These are phyloP conservation scores for Geranium rotundifolium DNA, from an alignment of 345 rosid genomes.

Conservation along the genomic window DNA sequence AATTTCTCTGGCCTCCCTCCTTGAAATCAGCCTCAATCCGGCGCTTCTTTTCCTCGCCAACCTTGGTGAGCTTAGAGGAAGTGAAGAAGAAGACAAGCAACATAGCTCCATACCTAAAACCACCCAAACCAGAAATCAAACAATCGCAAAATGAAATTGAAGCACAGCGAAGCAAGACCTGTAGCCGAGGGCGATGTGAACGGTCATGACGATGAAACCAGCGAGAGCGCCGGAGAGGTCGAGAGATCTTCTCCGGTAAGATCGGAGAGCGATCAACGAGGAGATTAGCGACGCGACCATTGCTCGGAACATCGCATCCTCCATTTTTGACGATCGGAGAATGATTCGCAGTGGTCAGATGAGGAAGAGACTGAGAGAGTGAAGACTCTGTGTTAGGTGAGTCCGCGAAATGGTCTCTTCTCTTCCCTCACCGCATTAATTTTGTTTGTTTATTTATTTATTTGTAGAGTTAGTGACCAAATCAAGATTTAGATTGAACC, in stretches of 20 bases:
- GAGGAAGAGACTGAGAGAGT: neutral
- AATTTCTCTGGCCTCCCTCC: conserved; percentile 92
- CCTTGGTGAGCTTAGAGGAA: conserved; percentile 84
- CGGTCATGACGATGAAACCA: conserved; percentile 65
- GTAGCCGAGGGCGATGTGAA: conserved; percentile 58
- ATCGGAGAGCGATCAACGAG: conserved; percentile 42
- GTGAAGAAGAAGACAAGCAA: conserved; percentile 67
- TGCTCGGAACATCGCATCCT: conserved; percentile 24
- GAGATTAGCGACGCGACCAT: conserved; percentile 43
- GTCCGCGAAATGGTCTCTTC: too few relatives aligned
- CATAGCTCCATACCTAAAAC: conserved; percentile 67
- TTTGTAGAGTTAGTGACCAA: too few relatives aligned
- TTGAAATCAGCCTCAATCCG: conserved; percentile 68
- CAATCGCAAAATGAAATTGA: neutral
- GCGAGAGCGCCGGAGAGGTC: conserved; percentile 68
- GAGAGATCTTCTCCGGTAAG: conserved; percentile 71
- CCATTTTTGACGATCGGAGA: conserved; percentile 20
- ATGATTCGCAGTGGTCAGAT: neutral
- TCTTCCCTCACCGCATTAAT: too few relatives aligned
- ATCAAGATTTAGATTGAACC: too few relatives aligned
- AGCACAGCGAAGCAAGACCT: conserved; percentile 21
- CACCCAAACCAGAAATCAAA: neutral
- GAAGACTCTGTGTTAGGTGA: too few relatives aligned
- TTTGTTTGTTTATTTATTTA: too few relatives aligned
- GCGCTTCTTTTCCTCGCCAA: conserved; percentile 81